Base-by-base conservation (phyloP, 768 basidiomycete species). In the Chalciporus chontae region DNA sequence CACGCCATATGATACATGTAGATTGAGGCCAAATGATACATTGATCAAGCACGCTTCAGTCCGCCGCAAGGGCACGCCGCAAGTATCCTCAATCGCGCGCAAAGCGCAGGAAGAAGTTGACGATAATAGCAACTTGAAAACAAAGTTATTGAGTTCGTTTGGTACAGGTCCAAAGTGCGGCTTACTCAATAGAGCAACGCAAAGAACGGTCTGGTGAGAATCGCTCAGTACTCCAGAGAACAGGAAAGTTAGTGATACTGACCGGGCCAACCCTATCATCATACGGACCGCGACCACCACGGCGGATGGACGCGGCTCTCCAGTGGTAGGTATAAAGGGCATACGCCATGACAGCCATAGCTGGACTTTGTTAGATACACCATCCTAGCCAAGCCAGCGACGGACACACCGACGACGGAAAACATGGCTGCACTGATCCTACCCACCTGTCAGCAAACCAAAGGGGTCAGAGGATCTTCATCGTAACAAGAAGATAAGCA, bases 401-500 rank as follows among this genome's bases (percentile, higher is more conserved):
- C 17, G 6, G 34, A 75, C 85, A 50, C 58, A 94, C 94, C 92
- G 56, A 98, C 92, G 51, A 87, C 70, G 17, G 94, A 96, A 73
- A 96, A 98, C 88, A 98, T 86, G 10, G 85, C 94, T 17, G 95
- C 95, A 59, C 90, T 92, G 52, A 97, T 95, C 73, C 86, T 94
- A 40, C 95, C 93, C 51, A 97, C 85, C 91, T 91, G 55, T 15
- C 17, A 43, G 36, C 31, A 31, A 48, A 11, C 23, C 8, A 43
- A 47, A 37, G 3, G 23, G 23, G 24, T 57, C 34, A 48, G 8
- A 8, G 31, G 5, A 2, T 13, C 3, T 36, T 40, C 4, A 21
- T 11, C n/a, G 18, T 24, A 7, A n/a, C 14, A 26, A 31, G 43
- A 41, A 3, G 8, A 23, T 23, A 6, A 19, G n/a, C 9, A 43